Evolutionary conservation across 371 early-diverging fungal genomes (phyloP), one percentile per base, ranked within the genome.

Genomic region (Choanephora cucurbitarum): DNA sequence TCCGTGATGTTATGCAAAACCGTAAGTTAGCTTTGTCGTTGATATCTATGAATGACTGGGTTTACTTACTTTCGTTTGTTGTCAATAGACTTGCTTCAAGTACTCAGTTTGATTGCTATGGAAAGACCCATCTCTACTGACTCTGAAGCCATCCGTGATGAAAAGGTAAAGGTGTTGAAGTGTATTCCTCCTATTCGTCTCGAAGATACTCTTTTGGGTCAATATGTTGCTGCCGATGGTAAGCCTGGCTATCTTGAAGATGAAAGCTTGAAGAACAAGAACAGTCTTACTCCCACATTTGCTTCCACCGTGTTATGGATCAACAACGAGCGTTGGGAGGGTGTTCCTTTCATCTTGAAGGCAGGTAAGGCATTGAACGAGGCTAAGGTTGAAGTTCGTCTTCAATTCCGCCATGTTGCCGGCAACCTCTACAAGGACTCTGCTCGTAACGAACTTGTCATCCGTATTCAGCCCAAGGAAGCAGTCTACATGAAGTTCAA

Each of bases 1-100:
- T 99, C 62, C 94, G 99, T 59, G 99, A 99, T 72, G 98, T 99
- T 28, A 96, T 99, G 88, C 99, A 99, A 82, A 99, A 99, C 85
- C 91, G 84, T 82, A 78, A 67, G 82, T 73, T 42, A 15, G 31
- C 15, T 23, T 41, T 17, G 9, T 28, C 32, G 28, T n/a, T 15
- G 47, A 24, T 24, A 23, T 31, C 44, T 39, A 45, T 43, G 50
- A 57, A 17, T 18, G 22, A 50, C 5, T n/a, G 17, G 21, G 46
- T 39, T 40, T 17, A 13, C 18, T 18, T 46, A 31, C n/a, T 33
- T 18, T 42, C 32, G 46, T 43, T 24, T 14, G 28, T 37, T 18
- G 22, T 18, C 34, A 18, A 21, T 52, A 77, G 75, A 99, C 73
- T 67, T 98, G 49, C 75, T 97, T 43, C 97, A 97, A 66, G 85